Base-by-base conservation (phyloP, 2,329 filamentous ascomycete species). In the Tolypocladium paradoxum region DNA sequence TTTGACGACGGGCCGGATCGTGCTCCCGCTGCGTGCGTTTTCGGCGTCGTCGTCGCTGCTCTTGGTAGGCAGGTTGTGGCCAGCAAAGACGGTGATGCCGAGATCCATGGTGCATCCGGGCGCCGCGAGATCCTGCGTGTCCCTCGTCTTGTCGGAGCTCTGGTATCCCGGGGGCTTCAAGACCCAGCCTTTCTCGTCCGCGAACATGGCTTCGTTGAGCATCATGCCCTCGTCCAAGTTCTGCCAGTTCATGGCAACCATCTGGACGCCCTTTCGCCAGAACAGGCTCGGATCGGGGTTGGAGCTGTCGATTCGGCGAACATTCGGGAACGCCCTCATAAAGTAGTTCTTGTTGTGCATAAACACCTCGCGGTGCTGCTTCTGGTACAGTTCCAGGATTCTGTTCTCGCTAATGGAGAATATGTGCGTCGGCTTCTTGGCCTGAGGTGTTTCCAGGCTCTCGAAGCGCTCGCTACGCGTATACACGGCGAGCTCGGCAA, bases 211-310 rank as follows among this genome's bases (percentile, higher is more conserved):
- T 63, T 95, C 87, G 65, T 97, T 97, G 65, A 99, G 81, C 76
- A 97, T 95, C 81, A 96, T 95, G 45, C 89, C 88, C 53, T 93
- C 83, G 65, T 97, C 92, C 60, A 91, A 87, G 3, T 87, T 92
- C 70, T 99, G 93, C 92, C 93, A 97, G 68, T 99, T 99, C 68
- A 97, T 79, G 20, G 93, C 92, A 6, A 90, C 91, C 92, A 99
- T 97, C 69, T 99, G 93, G 22, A 96, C 91, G 31, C 93, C 93
- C 51, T 88, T 84, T 49, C 90, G 84, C 93, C 93, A 99, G 66
- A 90, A 95, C 45, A 83, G 83, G 57, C 90, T 84, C 1, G 93
- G 93, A 62, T 97, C 91, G 40, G 93, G 93, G 66, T 99, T 99
- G n/a, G 88, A 89, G 46, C 91, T 96, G 62, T 85, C 83, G 51